Percentiles rank a stretch among this genome's conserved stretches.
Conservation (phyloP, 495 filamentous ascomycete species). For the Aspergillus cristatus region DNA sequence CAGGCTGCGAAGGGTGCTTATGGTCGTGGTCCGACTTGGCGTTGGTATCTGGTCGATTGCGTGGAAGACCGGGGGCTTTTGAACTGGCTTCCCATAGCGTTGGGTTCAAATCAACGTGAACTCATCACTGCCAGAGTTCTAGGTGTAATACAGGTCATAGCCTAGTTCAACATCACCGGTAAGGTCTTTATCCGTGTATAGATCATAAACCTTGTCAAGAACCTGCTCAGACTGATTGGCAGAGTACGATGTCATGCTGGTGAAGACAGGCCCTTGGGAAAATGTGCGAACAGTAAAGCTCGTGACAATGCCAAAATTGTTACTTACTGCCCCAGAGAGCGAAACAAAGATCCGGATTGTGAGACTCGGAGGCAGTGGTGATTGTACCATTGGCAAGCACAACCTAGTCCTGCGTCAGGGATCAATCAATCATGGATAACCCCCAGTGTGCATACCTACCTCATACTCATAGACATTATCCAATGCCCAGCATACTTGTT, state of each 20-base stretch:
- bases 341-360: conserved; percentile 30
- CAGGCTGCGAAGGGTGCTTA: conserved; percentile 3
- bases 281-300: conserved; percentile 12
- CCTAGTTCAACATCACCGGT: conserved; percentile 8
- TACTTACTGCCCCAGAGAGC: conserved; percentile 40
- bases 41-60: conserved; percentile 6
- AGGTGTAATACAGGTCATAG: conserved; percentile 9
- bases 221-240: conserved; percentile 5
- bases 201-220: conserved; percentile 9
- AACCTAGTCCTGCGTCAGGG: conserved; percentile 28
- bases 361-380: conserved; percentile 19
- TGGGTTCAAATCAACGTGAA: conserved; percentile 6
- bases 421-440: conserved; percentile 22
- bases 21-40: conserved; percentile 1
- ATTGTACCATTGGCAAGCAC: conserved; percentile 37
- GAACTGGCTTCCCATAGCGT: conserved; percentile 6
- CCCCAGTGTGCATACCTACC: conserved; percentile 34
- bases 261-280: conserved; percentile 6
- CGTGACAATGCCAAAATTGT: conserved; percentile 38
- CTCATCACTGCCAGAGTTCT: neutral
- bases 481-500: conserved; percentile 26
- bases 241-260: conserved; percentile 1
- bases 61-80: conserved; percentile 5
- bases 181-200: conserved; percentile 1
- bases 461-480: conserved; percentile 24